Conservation (phyloP, 1,139 yeast species). For the Scheffersomyces insectosa region DNA sequence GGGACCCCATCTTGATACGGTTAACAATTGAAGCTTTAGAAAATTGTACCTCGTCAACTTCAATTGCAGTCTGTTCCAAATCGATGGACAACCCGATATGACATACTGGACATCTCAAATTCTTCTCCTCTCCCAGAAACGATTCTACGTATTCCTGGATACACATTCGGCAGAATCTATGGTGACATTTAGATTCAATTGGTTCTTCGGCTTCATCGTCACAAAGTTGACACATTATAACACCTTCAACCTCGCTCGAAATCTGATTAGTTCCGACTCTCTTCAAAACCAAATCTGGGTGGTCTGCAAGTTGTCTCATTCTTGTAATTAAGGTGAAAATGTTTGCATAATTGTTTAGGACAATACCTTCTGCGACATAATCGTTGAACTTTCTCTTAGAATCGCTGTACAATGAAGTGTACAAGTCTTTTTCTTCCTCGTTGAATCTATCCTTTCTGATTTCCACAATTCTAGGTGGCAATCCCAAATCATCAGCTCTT, state of each 20-base stretch:
- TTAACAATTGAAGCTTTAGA: constrained; percentile 85
- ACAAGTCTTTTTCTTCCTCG: constrained; percentile 91
- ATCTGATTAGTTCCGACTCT: constrained; percentile 51
- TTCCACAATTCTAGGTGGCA: constrained; percentile 92
- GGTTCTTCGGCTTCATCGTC: constrained; percentile 99
- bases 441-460: constrained; percentile 84
- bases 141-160: constrained; percentile 87
- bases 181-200: constrained; percentile 91
- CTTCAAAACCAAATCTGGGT: constrained; percentile 90
- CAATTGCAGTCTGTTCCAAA: constrained; percentile 82
- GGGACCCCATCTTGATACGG: constrained; percentile 71
- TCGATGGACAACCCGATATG: constrained; percentile 92
- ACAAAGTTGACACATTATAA: constrained; percentile 85
- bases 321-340: constrained; percentile 93
- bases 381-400: constrained; percentile 81
- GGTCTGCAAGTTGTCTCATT: constrained; percentile 98
- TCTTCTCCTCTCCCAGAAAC: constrained; percentile 58
- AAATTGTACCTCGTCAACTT: constrained; percentile 63
- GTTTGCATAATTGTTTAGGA: constrained; percentile 91
- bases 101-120: constrained; percentile 90
- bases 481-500: constrained; percentile 93
- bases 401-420: constrained; percentile 84
- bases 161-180: constrained; percentile 88
- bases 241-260: constrained; percentile 47
- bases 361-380: constrained; percentile 94